Conservation (phyloP, 202 grass and related monocot genomes). For the Zizania palustris region DNA sequence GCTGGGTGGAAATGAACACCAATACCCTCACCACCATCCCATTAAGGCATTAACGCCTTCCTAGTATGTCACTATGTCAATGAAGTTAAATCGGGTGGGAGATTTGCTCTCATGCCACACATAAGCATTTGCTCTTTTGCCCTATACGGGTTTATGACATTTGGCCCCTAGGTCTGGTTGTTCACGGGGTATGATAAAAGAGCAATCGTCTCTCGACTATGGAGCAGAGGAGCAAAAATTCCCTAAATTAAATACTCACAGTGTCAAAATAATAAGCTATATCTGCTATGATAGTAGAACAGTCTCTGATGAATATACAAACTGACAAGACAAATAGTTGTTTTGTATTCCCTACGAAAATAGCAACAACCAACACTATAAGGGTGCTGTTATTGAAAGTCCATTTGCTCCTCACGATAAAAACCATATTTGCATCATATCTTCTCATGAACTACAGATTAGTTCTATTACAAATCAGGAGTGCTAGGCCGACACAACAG, state of each 20-base stretch:
- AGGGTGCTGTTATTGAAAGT: neutral
- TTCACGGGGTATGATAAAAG: too few species aligned
- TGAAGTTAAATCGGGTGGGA: too few species aligned
- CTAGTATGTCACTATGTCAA: too few species aligned
- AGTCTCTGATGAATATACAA: neutral
- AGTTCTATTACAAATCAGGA: neutral
- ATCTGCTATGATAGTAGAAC: neutral
- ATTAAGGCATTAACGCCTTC: too few species aligned
- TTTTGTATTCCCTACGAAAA: neutral
- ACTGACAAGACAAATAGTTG: neutral
- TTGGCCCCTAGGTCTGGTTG: too few species aligned
- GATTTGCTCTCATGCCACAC: too few species aligned
- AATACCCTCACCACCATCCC: too few species aligned
- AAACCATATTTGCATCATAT: neutral
- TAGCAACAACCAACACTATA: neutral
- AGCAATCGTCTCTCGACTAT: too few species aligned
- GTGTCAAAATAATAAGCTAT: conserved; percentile 16
- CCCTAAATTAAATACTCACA: neutral
- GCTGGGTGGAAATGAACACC: too few species aligned
- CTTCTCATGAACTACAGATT: neutral
- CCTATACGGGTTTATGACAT: too few species aligned
- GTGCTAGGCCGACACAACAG: neutral
- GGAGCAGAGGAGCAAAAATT: too few species aligned
- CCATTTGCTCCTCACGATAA: neutral
- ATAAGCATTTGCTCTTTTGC: too few species aligned